A percentile compares a stretch with the other conserved stretches of the same genome.
phyloP scores from a whole-genome alignment of 2,329 filamentous ascomycete genomes.

The Colletotrichum echinochloae region DNA sequence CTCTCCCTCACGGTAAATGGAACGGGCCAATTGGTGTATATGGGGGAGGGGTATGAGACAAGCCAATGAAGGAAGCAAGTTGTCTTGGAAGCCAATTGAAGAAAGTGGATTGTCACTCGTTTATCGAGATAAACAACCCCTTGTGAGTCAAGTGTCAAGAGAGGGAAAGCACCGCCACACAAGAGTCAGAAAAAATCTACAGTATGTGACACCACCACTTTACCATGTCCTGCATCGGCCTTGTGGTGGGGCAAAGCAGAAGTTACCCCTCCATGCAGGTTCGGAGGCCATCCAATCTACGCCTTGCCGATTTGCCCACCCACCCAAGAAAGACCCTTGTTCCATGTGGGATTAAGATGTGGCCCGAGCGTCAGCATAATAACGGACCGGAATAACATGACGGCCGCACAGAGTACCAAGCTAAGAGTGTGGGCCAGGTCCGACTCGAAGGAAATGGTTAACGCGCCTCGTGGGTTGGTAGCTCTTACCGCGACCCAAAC shows the following conservation, averaged over 20 bases:
- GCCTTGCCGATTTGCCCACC: constrained; percentile 37
- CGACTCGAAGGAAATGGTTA: constrained; percentile 4
- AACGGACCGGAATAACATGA: constrained; percentile 43
- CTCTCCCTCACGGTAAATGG: constrained; percentile 5
- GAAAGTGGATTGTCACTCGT: constrained; percentile 33
- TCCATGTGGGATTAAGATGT: constrained; percentile 48
- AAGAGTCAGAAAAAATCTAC: constrained; percentile 40
- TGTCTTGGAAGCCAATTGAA: constrained; percentile 25
- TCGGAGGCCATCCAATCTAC: constrained; percentile 37
- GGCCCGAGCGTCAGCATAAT: constrained; percentile 47
- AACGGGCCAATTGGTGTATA: neutral
- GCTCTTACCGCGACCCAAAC: constrained; percentile 23
- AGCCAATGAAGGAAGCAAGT: neutral
- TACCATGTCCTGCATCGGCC: constrained; percentile 46
- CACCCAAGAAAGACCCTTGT: constrained; percentile 32
- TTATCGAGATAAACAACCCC: constrained; percentile 29
- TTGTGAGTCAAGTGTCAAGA: constrained; percentile 35
- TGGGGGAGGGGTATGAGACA: neutral
- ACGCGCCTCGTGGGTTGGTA: constrained; percentile 21
- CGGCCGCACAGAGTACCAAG: constrained; percentile 2
- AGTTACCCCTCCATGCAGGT: constrained; percentile 43
- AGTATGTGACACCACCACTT: constrained; percentile 38
- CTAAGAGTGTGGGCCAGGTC: neutral
- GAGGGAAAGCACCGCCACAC: constrained; percentile 30
- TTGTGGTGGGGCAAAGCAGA: constrained; percentile 43